Conservation (phyloP, 345 rosid genomes). For the Rhizophora mangle region DNA sequence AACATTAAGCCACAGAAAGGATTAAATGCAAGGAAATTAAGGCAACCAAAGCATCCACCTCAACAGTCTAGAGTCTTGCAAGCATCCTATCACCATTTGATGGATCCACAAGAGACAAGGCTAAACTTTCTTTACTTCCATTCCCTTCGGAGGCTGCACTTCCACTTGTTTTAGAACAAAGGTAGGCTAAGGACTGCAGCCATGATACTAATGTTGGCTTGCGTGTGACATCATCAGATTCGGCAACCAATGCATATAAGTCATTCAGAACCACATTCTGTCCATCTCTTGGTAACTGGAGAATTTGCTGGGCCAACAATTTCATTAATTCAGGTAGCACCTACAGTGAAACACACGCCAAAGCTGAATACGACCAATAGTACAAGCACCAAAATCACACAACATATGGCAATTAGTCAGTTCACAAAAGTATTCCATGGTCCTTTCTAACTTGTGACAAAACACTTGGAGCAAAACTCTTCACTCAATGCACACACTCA, state of each 20-base stretch:
- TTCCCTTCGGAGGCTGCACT: constrained; percentile 15
- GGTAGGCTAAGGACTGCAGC: constrained; percentile 77
- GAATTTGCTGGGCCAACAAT: constrained; percentile 58
- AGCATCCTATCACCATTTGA: constrained; percentile 25
- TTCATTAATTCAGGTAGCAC: constrained; percentile 76
- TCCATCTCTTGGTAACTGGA: constrained; percentile 69
- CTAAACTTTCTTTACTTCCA: constrained; percentile 18
- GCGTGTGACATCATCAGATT: constrained; percentile 89
- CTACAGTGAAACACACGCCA: constrained; percentile 10
- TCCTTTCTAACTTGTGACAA: too few relatives aligned
- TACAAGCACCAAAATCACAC: too few relatives aligned
- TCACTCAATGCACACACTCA: too few relatives aligned
- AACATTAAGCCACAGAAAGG: background rate
- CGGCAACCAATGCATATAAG: constrained; percentile 69
- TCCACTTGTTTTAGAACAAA: constrained; percentile 45
- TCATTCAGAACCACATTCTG: constrained; percentile 79
- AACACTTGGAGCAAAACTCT: too few relatives aligned
- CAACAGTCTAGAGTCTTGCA: constrained; percentile 39
- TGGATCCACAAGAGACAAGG: constrained; percentile 18
- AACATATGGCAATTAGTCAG: too few relatives aligned
- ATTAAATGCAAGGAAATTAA: background rate
- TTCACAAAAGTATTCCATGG: too few relatives aligned
- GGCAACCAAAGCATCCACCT: constrained; percentile 10
- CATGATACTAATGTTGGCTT: constrained; percentile 86
- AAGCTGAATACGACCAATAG: background rate